Conservation (phyloP, 2,329 filamentous ascomycete genomes). For the Hirsutella thompsonii region DNA sequence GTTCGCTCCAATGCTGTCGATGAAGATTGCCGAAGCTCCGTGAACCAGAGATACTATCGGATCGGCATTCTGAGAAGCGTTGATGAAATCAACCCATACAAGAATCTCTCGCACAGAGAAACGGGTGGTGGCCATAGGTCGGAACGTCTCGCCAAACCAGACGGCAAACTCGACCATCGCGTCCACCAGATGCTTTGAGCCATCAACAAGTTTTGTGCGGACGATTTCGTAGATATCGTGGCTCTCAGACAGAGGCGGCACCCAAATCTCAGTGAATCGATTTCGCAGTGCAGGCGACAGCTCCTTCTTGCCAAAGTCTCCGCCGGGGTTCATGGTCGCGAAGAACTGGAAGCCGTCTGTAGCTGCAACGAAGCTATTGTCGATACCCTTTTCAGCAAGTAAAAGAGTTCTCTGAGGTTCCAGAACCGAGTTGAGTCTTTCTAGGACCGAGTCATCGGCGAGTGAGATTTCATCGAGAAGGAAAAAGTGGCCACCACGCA, state of each 20-base stretch:
- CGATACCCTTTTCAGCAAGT: conserved; percentile 83
- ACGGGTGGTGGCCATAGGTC: conserved; percentile 57
- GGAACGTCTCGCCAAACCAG: conserved; percentile 83
- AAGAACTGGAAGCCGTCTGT: conserved; percentile 82
- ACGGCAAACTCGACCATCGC: conserved; percentile 76
- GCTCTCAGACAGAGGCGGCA: conserved; percentile 71
- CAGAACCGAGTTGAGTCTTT: conserved; percentile 90
- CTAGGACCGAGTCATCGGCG: conserved; percentile 92
- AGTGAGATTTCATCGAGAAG: conserved; percentile 95
- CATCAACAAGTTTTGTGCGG: conserved; percentile 52
- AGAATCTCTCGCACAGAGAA: conserved; percentile 90
- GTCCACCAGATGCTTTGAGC: conserved; percentile 43
- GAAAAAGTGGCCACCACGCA: conserved; percentile 84
- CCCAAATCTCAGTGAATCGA: conserved; percentile 98
- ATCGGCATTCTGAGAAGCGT: conserved; percentile 42
- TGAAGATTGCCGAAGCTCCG: conserved; percentile 88
- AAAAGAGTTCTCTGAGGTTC: conserved; percentile 78
- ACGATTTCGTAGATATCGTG: conserved; percentile 86
- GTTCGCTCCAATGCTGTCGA: conserved; percentile 91
- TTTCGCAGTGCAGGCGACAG: conserved; percentile 90
- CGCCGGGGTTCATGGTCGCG: conserved; percentile 97
- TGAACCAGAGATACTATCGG: conserved; percentile 47
- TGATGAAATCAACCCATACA: conserved; percentile 88
- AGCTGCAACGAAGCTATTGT: conserved; percentile 68
- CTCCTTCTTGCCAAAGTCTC: conserved; percentile 96